A percentile compares a stretch with the other conserved stretches of the same genome.
These are phyloP conservation scores for Diaporthe citrichinensis DNA, from an alignment of 2,329 filamentous ascomycete species.

Conservation along the genomic window DNA sequence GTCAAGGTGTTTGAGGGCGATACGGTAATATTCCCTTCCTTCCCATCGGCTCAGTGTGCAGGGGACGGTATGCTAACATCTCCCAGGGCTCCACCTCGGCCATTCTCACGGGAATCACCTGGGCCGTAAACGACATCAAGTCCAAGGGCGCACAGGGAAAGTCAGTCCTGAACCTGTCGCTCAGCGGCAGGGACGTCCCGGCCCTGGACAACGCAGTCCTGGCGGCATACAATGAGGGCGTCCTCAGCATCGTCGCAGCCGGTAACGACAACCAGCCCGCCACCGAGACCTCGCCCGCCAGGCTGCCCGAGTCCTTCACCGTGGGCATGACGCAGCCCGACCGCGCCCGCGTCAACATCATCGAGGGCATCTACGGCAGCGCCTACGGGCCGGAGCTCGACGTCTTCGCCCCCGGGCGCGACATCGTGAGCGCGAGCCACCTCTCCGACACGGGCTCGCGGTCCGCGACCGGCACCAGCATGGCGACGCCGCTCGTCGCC, in stretches of 20 bases:
- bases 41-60: not conserved
- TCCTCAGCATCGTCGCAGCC: slow-evolving; percentile 58
- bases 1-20: slow-evolving; percentile 49
- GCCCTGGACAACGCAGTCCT: not conserved
- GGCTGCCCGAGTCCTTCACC: slow-evolving; percentile 62
- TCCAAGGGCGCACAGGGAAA: slow-evolving; percentile 25
- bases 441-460: slow-evolving; percentile 55
- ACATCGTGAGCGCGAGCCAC: slow-evolving; percentile 59
- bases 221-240: slow-evolving; percentile 51
- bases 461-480: slow-evolving; percentile 70
- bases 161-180: slow-evolving; percentile 15
- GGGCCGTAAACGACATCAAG: slow-evolving; percentile 45
- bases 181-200: not conserved
- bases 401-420: slow-evolving; percentile 59
- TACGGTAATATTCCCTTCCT: slow-evolving; percentile 1
- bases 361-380: slow-evolving; percentile 59
- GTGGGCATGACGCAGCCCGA: slow-evolving; percentile 54
- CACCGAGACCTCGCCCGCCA: slow-evolving; percentile 61
- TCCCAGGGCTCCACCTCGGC: slow-evolving; percentile 24
- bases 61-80: not conserved
- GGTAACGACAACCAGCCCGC: slow-evolving; percentile 51
- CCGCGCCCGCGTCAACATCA: slow-evolving; percentile 56
- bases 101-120: slow-evolving; percentile 43
- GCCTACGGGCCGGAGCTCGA: slow-evolving; percentile 64
- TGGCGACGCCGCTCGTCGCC: slow-evolving; percentile 72